These are phyloP conservation scores for Penicillium psychrofluorescens DNA, from an alignment of 495 filamentous ascomycete species.

Conservation along the genomic window DNA sequence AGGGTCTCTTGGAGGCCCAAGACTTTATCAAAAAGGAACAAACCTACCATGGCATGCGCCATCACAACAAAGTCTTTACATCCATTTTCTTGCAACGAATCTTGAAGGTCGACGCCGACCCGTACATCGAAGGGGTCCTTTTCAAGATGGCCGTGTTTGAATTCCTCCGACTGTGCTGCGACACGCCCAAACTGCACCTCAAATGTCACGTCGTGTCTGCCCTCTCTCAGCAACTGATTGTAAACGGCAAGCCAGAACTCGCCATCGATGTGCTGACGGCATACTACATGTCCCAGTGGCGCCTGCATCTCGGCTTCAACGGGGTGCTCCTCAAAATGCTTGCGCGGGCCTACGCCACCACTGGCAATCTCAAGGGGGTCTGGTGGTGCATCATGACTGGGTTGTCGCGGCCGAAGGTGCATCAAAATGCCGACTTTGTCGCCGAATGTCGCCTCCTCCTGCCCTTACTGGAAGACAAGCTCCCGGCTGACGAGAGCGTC, in stretches of 20 bases:
- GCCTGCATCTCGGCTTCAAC: constrained; percentile 23
- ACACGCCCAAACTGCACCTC: constrained; percentile 15
- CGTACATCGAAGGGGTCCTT: constrained; percentile 11
- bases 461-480: constrained; percentile 4
- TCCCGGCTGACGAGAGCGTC: not conserved
- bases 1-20: constrained; percentile 19
- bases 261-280: constrained; percentile 30
- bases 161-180: constrained; percentile 14
- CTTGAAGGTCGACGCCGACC: constrained; percentile 13
- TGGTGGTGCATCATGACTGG: constrained; percentile 38
- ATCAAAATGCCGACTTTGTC: constrained; percentile 21
- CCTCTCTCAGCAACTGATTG: constrained; percentile 23
- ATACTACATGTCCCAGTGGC: constrained; percentile 33
- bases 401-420: constrained; percentile 19
- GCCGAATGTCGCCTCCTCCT: constrained; percentile 26
- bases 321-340: constrained; percentile 37
- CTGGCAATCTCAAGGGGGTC: constrained; percentile 25
- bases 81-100: constrained; percentile 34
- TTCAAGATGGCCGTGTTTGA: constrained; percentile 32
- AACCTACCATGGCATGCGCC: constrained; percentile 1
- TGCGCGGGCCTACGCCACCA: constrained; percentile 26
- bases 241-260: constrained; percentile 9
- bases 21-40: constrained; percentile 26
- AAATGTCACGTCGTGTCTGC: constrained; percentile 29
- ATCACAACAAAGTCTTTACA: too few relatives aligned